These are phyloP conservation scores for Cyclotella atomus DNA, from an alignment of 108 stramenopile species.

Conservation along the genomic window DNA sequence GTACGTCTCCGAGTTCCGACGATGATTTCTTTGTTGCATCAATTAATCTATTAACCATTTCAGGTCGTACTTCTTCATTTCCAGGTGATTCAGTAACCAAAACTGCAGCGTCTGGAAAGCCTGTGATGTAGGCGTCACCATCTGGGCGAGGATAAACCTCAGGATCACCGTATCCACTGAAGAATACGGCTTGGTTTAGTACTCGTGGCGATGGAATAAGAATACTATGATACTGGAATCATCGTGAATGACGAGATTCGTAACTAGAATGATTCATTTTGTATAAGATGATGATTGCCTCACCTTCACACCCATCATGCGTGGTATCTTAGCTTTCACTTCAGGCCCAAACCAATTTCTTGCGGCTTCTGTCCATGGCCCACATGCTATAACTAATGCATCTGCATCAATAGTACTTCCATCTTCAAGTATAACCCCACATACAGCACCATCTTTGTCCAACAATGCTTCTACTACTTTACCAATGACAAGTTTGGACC, in stretches of 20 bases:
- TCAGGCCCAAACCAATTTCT: conserved; percentile 43
- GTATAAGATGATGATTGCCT: neutral
- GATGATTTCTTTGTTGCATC: conserved; percentile 47
- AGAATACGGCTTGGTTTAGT: conserved; percentile 61
- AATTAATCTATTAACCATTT: conserved; percentile 34
- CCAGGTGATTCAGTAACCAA: conserved; percentile 55
- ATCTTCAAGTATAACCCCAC: conserved; percentile 52
- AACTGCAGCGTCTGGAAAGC: conserved; percentile 54
- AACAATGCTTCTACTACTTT: conserved; percentile 38
- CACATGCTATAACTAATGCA: conserved; percentile 58
- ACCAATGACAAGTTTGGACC: conserved; percentile 48
- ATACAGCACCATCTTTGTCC: conserved; percentile 25
- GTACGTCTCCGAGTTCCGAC: conserved; percentile 32
- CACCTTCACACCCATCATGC: conserved; percentile 53
- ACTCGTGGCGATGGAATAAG: conserved; percentile 40
- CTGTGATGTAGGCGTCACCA: conserved; percentile 61
- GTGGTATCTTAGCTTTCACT: conserved; percentile 29
- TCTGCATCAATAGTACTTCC: conserved; percentile 54
- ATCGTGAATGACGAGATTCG: neutral
- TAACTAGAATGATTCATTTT: too few species aligned
- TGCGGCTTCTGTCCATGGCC: conserved; percentile 62
- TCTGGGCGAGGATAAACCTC: conserved; percentile 75
- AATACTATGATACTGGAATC: conserved; percentile 53
- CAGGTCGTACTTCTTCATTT: conserved; percentile 46
- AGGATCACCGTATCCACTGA: conserved; percentile 53